Evolutionary conservation across 2,329 filamentous ascomycete genomes (phyloP).

Genomic region (Aspergillus felis): DNA sequence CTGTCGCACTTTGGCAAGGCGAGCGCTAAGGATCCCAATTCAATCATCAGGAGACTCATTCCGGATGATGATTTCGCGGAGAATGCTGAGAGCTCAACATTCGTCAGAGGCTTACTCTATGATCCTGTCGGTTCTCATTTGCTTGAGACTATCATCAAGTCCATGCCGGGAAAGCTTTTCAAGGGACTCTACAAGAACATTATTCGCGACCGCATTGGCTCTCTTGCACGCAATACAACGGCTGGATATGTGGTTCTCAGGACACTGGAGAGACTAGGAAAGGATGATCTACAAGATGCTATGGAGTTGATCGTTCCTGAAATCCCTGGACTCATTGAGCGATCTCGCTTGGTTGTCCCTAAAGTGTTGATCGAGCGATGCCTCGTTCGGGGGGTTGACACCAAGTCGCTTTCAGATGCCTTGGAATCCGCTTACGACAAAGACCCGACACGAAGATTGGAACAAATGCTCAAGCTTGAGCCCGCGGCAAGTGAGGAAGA

Average conservation of each 20-base stretch:
- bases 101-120: conserved; percentile 83
- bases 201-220: conserved; percentile 74
- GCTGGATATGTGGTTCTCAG: conserved; percentile 83
- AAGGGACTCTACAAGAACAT: conserved; percentile 78
- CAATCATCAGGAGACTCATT: conserved; percentile 72
- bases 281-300: conserved; percentile 75
- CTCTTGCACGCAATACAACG: conserved; percentile 81
- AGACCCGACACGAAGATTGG: conserved; percentile 49
- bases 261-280: conserved; percentile 77
- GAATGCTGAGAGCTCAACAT: conserved; percentile 68
- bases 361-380: conserved; percentile 81
- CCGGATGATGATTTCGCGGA: conserved; percentile 75
- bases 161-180: conserved; percentile 83
- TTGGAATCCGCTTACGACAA: conserved; percentile 57
- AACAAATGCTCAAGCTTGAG: conserved; percentile 58
- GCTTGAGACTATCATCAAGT: conserved; percentile 77
- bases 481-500: conserved; percentile 48
- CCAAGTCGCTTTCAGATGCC: conserved; percentile 51
- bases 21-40: conserved; percentile 60
- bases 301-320: conserved; percentile 69
- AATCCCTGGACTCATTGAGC: conserved; percentile 67
- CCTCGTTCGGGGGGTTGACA: conserved; percentile 60
- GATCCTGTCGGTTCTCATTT: conserved; percentile 86
- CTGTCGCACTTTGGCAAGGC: conserved; percentile 68
- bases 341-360: conserved; percentile 73